Percentiles rank a stretch among this genome's conserved stretches.
Evolutionary conservation across 2,329 filamentous ascomycete genomes (phyloP).

Genomic region (Trichoderma sp.): DNA sequence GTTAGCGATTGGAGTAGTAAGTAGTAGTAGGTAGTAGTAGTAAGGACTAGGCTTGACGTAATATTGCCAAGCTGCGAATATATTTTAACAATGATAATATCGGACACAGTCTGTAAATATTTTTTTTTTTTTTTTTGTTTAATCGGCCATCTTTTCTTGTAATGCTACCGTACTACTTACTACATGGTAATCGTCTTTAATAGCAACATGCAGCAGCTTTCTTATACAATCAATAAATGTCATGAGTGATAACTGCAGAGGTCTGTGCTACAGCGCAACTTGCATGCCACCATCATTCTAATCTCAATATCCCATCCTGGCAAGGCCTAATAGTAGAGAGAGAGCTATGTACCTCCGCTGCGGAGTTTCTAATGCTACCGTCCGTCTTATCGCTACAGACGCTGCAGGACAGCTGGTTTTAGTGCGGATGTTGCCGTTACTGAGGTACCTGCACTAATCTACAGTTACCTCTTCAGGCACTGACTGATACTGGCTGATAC

Average conservation of each 20-base stretch:
- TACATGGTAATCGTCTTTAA: background rate
- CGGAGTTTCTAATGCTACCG: background rate
- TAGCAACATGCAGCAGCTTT: background rate
- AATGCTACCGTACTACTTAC: background rate
- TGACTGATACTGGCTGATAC: too few relatives aligned
- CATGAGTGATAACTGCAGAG: background rate
- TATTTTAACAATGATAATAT: background rate
- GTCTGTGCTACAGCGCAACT: background rate
- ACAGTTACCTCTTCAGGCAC: background rate
- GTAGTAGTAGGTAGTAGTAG: background rate
- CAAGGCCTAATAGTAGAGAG: background rate
- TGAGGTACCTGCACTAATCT: conserved; percentile 4
- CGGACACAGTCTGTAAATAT: too few relatives aligned
- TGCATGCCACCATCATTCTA: background rate
- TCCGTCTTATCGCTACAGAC: background rate
- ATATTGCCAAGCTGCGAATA: background rate
- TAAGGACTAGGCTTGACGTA: background rate
- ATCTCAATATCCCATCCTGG: background rate
- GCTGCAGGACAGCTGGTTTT: background rate
- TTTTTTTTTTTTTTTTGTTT: background rate
- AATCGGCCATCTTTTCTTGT: background rate
- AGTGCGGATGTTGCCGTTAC: background rate
- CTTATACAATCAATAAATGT: background rate
- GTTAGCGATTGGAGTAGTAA: background rate
- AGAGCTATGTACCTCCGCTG: background rate